phyloP scores from a whole-genome alignment of 2,329 filamentous ascomycete species.

The Phyllachora maydis region DNA sequence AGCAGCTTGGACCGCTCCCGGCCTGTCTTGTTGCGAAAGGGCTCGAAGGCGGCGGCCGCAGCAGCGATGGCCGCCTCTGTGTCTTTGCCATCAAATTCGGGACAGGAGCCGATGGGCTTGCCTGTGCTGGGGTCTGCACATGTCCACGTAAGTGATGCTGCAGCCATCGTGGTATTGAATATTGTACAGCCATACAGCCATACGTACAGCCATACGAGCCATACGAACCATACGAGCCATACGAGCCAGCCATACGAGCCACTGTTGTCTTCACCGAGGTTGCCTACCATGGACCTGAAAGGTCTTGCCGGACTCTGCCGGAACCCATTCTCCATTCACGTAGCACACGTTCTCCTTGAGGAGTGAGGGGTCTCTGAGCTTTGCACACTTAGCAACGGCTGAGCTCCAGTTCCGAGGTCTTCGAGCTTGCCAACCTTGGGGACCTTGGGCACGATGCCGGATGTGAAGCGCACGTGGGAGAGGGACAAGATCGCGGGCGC shows the following conservation, averaged over 20 bases:
- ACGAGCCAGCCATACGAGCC: too few species aligned
- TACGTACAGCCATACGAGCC: too few species aligned
- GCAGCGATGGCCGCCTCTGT: slow-evolving; percentile 65
- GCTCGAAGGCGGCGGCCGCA: slow-evolving; percentile 54
- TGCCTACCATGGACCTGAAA: slow-evolving; percentile 58
- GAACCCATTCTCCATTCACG: slow-evolving; percentile 84
- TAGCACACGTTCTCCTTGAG: slow-evolving; percentile 69
- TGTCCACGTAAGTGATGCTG: too few species aligned
- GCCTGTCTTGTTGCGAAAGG: slow-evolving; percentile 50
- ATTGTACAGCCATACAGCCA: too few species aligned
- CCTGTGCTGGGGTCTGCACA: slow-evolving; percentile 66
- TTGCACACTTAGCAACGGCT: too few species aligned
- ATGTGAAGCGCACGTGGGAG: slow-evolving; percentile 12
- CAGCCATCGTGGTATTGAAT: too few species aligned
- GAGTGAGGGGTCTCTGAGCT: slow-evolving; percentile 64
- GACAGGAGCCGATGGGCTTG: slow-evolving; percentile 59
- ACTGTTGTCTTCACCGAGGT: too few species aligned
- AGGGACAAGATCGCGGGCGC: too few species aligned
- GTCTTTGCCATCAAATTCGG: slow-evolving; percentile 66
- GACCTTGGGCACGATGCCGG: slow-evolving; percentile 26
- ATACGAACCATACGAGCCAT: too few species aligned
- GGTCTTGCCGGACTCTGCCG: slow-evolving; percentile 69
- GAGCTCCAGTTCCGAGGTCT: not conserved
- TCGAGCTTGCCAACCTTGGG: too few species aligned
- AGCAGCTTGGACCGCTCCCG: slow-evolving; percentile 57